These are phyloP conservation scores for Kodamaea fukazawae DNA, from an alignment of 805 yeast genomes.

Conservation along the genomic window DNA sequence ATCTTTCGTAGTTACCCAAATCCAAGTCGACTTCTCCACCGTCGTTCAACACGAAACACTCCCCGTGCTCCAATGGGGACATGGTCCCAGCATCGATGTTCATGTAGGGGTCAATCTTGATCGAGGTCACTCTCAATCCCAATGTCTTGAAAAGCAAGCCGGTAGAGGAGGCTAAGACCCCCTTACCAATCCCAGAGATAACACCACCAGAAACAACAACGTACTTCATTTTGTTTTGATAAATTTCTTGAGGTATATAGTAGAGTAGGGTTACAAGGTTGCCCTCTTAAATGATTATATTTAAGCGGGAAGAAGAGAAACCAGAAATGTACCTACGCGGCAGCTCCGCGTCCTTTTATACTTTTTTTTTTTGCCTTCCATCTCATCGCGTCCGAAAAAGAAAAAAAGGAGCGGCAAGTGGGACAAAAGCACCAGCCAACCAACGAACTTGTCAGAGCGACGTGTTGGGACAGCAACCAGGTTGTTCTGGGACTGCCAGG, in stretches of 20 bases:
- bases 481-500: too few species aligned
- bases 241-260: too few species aligned
- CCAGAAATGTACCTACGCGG: conserved; percentile 11
- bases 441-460: too few species aligned
- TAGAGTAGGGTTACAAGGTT: conserved; percentile 12
- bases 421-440: not conserved
- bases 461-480: too few species aligned
- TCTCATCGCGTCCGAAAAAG: conserved; percentile 8
- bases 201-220: conserved; percentile 99
- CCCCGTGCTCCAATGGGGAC: conserved; percentile 99
- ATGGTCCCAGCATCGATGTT: conserved; percentile 99
- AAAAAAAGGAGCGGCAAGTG: not conserved
- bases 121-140: conserved; percentile 93
- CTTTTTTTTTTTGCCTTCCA: conserved; percentile 9
- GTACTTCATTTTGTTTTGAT: conserved; percentile 96
- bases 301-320: conserved; percentile 45
- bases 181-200: conserved; percentile 98
- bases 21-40: conserved; percentile 99
- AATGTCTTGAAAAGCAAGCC: conserved; percentile 91
- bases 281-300: conserved; percentile 42
- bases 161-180: conserved; percentile 95
- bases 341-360: conserved; percentile 11
- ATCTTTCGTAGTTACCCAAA: conserved; percentile 96
- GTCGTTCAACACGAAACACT: conserved; percentile 94
- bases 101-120: conserved; percentile 98